Evolutionary conservation across 2,329 filamentous ascomycete species (phyloP), one percentile per base, ranked within the genome.

Genomic region (Aureobasidium melanogenum): DNA sequence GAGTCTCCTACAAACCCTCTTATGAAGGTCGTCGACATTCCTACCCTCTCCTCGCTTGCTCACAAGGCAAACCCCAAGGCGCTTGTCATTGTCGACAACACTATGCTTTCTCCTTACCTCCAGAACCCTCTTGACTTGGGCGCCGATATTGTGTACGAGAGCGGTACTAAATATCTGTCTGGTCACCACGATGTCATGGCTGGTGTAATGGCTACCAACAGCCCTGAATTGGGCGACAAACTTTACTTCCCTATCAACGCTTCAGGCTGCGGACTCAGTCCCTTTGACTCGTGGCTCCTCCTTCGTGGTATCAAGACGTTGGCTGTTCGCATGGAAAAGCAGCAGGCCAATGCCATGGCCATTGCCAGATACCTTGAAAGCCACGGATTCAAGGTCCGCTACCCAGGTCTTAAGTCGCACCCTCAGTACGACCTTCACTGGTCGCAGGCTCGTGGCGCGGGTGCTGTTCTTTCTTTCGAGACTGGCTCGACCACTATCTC

Each of bases 141-240:
- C 62, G 92, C 93, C 17, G 94, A 99, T 70, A 88, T 99, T 67
- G 91, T 96, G 61, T 99, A 99, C 76, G 94, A 99, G 78, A 96
- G 89, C 28, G 94, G 94, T 61, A 99, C 94, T 26, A 99, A 99
- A 75, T 99, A 99, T 71, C 82, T 99, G 6, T 97, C 92, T 1
- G 94, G 94, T 34, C 94, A 99, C 74, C 94, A 99, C 79, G 95
- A 99, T 72, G 88, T 99, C 71, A 99, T 99, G 94, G 94, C 94
- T 10, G 94, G 95, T 65, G 91, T 99, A 32, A 88, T 99, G 66
- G 94, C 92, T 24, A 85, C 92, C 74, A 97, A 97, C 73, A 88
- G 96, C 70, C 74, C 84, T 5, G 78, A 84, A 3, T 79, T 99
- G 30, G 92, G 88, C 50, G 91, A 99, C 69, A 90, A 88, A 71